Percentiles rank a stretch among this genome's conserved stretches.
Conservation (phyloP, 2,329 filamentous ascomycete species). For the Cyphellophora attinorum region DNA sequence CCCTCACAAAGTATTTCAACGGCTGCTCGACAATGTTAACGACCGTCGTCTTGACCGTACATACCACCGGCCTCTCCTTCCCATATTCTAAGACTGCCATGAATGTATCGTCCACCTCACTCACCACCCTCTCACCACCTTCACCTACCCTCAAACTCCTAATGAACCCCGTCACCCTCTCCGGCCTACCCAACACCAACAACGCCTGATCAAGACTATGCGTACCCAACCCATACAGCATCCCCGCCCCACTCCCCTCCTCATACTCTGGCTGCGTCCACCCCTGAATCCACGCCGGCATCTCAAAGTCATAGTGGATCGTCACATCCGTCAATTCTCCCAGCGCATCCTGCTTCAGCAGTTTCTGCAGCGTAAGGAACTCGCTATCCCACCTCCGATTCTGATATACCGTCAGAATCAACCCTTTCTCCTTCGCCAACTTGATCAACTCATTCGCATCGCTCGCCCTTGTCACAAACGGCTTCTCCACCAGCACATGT, state of each 20-base stretch:
- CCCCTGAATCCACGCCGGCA: conserved; percentile 9
- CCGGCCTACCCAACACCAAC: conserved; percentile 58
- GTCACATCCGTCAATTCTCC: conserved; percentile 67
- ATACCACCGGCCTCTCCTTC: conserved; percentile 39
- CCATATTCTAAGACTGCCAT: conserved; percentile 62
- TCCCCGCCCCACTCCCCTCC: conserved; percentile 49
- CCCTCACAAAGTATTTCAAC: conserved; percentile 66
- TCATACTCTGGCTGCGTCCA: conserved; percentile 45
- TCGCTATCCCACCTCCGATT: conserved; percentile 72
- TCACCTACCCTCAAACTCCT: conserved; percentile 53
- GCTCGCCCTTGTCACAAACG: conserved; percentile 61
- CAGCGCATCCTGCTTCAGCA: conserved; percentile 47
- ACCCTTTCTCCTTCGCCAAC: conserved; percentile 42
- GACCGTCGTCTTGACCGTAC: conserved; percentile 58
- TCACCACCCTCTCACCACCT: too few species aligned
- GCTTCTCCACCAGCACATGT: conserved; percentile 74
- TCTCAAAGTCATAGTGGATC: conserved; percentile 67
- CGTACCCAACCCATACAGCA: conserved; percentile 63
- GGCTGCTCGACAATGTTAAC: conserved; percentile 60
- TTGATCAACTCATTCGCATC: conserved; percentile 57
- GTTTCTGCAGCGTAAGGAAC: conserved; percentile 58
- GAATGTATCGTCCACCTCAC: conserved; percentile 37
- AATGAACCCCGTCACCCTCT: conserved; percentile 56
- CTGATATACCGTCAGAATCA: conserved; percentile 60
- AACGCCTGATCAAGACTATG: conserved; percentile 70